phyloP scores from a whole-genome alignment of 257 asterid genomes.

The Petunia secreta region DNA sequence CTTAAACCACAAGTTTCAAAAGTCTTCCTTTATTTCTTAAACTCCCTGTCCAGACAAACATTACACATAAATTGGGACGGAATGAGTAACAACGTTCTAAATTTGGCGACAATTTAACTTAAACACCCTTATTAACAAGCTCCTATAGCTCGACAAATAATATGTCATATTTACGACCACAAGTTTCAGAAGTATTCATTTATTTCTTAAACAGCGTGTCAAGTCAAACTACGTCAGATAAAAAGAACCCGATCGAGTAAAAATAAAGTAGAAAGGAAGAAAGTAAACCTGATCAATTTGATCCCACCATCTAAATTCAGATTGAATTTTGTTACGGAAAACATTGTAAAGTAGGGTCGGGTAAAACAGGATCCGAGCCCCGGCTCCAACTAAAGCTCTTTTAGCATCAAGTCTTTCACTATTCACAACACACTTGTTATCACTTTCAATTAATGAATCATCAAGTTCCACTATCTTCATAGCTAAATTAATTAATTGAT shows the following conservation, averaged over 20 bases:
- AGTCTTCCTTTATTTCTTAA: no score
- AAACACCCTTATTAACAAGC: background rate
- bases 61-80: no score
- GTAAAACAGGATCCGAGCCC: constrained; percentile 92
- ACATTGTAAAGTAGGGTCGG: constrained; percentile 93
- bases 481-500: background rate
- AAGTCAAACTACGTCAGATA: background rate
- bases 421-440: constrained; percentile 24
- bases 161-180: background rate
- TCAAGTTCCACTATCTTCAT: constrained; percentile 89
- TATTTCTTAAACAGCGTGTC: background rate
- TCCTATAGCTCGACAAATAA: no score
- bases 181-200: background rate
- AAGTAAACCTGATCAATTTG: constrained; percentile 76
- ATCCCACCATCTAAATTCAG: constrained; percentile 99
- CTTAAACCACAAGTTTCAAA: no score
- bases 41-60: no score
- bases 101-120: background rate
- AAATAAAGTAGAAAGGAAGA: background rate
- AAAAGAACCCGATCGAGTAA: background rate
- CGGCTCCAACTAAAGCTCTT: constrained; percentile 91
- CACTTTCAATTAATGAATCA: constrained; percentile 39
- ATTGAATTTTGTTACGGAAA: constrained; percentile 76
- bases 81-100: background rate
- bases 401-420: constrained; percentile 64